Evolutionary conservation across 192 early-diverging fungal species (phyloP), one percentile per base, ranked within the genome.

Genomic region (Phycomyces nitens): DNA sequence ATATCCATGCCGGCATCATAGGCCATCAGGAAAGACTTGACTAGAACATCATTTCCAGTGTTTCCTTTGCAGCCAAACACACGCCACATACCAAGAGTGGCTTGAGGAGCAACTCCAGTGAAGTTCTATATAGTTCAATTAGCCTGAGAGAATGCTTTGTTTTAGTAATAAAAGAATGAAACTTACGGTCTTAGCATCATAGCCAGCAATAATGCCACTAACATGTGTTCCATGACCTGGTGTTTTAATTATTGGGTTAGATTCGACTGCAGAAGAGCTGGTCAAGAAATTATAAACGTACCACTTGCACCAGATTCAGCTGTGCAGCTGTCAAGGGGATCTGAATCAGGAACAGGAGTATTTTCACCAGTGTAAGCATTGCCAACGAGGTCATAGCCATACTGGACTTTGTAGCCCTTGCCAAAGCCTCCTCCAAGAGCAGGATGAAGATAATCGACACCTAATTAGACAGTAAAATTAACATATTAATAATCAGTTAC

Each of bases 61-160:
- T 70, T 72, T 56, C 87, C 86, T 62, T 75, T 81, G 69, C 94
- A 95, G 16, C 91, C 91, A 70, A 92, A 89, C 16, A 95, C 82
- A 56, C 94, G 81, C 79, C 90, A 97, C 15, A 82, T 83, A 8
- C 88, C 89, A 29, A 96, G 72, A 0, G 80, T 90, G 27, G 87
- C 86, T 12, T 74, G 72, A 26, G 84, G 87, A 3, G 84, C 88
- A 22, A 91, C 86, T 40, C 89, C 89, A 2, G 74, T 73, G 12
- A 86, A 84, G 27, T 71, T 71, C 74, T 76, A 60, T 22, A 56
- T 27, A 81, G 24, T 94, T 83, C 53, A 91, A 64, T 44, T 89
- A 88, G 16, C 80, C 76, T 53, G 7, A 34, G 29, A 34, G 2
- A 34, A 5, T 77, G 73, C 0, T 79, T 81, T 51, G 2, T 43